Evolutionary conservation across 2,329 filamentous ascomycete species (phyloP).

Genomic region (Dactylellina drechsleri): DNA sequence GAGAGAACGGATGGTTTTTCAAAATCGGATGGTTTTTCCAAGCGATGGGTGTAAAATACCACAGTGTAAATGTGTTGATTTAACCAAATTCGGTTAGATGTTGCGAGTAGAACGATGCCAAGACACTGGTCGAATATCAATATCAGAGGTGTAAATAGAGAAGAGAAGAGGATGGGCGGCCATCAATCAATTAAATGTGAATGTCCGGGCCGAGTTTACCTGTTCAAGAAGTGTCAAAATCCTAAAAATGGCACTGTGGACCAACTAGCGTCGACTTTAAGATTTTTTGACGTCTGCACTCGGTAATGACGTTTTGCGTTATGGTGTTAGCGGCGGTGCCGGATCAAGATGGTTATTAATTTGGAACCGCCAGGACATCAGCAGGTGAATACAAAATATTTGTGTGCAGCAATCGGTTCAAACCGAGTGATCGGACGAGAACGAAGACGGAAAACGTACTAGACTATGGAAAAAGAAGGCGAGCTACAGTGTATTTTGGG

Average conservation of each 20-base stretch:
- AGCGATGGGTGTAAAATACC: too few relatives aligned
- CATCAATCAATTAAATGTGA: too few relatives aligned
- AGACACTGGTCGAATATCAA: too few relatives aligned
- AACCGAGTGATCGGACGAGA: too few relatives aligned
- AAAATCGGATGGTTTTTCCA: too few relatives aligned
- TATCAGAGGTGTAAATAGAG: neutral
- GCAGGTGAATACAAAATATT: neutral
- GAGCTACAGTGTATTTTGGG: neutral
- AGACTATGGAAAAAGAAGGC: neutral
- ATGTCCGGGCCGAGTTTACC: neutral
- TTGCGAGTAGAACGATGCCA: too few relatives aligned
- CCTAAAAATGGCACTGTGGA: neutral
- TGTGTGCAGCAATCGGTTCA: neutral
- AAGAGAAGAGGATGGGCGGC: neutral
- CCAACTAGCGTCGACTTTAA: neutral
- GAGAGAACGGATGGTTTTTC: too few relatives aligned
- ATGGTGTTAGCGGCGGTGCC: neutral
- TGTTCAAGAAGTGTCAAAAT: neutral
- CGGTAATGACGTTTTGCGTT: constrained; percentile 14
- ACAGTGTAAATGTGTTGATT: too few relatives aligned
- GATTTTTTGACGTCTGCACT: constrained; percentile 3
- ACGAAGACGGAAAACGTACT: too few relatives aligned
- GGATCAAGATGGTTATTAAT: constrained; percentile 10
- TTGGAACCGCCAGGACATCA: neutral
- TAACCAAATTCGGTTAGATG: too few relatives aligned